Base-by-base conservation (phyloP, 352 stramenopile genomes). In the Pythium insidiosum region DNA sequence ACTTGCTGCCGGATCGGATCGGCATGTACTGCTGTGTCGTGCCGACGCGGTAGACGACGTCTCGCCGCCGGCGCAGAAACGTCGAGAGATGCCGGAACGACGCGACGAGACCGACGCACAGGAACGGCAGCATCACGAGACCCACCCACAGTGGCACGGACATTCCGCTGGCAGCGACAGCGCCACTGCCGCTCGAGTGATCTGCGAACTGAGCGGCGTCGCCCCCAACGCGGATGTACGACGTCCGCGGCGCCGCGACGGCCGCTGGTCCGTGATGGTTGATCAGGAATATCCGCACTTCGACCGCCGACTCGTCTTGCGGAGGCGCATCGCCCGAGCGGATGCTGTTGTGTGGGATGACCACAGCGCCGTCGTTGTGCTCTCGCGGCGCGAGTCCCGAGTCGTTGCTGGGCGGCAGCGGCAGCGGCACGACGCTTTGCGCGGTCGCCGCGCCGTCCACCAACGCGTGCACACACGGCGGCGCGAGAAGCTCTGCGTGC, bases 11-110 rank as follows among this genome's bases (percentile, higher is more conserved):
- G 7, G 52, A 47, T 23, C 44, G 45, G 47, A 87, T 70, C 29
- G 73, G 68, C 60, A 69, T 69, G 57, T 87, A 87, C 56, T 79
- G 73, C n/a, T n/a, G n/a, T 50, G 81, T 75, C 50, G 64, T 63
- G 43, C 77, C 71, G 50, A 87, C 73, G 26, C 73, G 63, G 33
- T 60, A 60, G 11, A 75, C 61, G 43, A 78, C 58, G 38, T 84
- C 73, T n/a, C 69, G 61, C 38, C 71, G 71, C 4, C 74, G 71
- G 9, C 71, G 69, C 18, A 80, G 7, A 38, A 76, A 82, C 22
- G 62, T 65, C 13, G 67, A 34, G 7, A 55, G 47, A 19, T 66
- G 50, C 11, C 62, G 63, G 46, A 67, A 42, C 23, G 59, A 68
- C 28, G 75, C 69, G 56, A 76, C 83, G 20, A 84, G 38, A 1